Evolutionary conservation across 805 yeast species (phyloP), one percentile per base, ranked within the genome.

Genomic region (Candida ipomoeae): DNA sequence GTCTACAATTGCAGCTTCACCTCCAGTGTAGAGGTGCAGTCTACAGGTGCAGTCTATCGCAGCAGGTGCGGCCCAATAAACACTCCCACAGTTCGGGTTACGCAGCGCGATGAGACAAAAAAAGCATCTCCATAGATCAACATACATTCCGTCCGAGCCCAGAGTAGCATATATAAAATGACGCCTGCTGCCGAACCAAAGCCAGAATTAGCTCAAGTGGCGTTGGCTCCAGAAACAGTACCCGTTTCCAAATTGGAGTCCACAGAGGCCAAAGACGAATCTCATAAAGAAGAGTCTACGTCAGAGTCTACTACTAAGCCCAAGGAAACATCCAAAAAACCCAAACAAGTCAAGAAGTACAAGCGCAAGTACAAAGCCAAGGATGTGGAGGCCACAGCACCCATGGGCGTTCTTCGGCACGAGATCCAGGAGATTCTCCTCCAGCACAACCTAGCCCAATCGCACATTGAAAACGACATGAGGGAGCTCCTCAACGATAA

Each of bases 381-480:
- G 58, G 79, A 77, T 7, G 76, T 78, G 11, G 97, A 90, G 53
- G 78, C 85, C 32, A 87, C 95, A 0, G 79, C 94, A 1, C 89
- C 96, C 6, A 69, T 83, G 36, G 97, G 97, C 6, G 87, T 89
- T 6, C 74, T 92, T 40, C 80, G 83, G 55, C 73, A 73, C 54
- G 97, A 91, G 64, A 87, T 91, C 51, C 75, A 80, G 33, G 83
- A 80, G 44, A 59, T 90, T 10, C 63, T 85, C 23, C 54, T 62
- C 36, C 70, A 73, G 29, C 60, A 76, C 46, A 62, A 66, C 6
- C 65, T 85, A 36, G 64, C 71, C 0, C 75, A 79, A 31, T 48
- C 46, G 15, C 54, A 50, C 15, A 75, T 84, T n/a, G 51, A 64
- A 8, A 89, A 89, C 60, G 90, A 89, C 60, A 80, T 89, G 70